Evolutionary conservation across 2,329 filamentous ascomycete genomes (phyloP).

Genomic region (Cytospora chrysosperma): DNA sequence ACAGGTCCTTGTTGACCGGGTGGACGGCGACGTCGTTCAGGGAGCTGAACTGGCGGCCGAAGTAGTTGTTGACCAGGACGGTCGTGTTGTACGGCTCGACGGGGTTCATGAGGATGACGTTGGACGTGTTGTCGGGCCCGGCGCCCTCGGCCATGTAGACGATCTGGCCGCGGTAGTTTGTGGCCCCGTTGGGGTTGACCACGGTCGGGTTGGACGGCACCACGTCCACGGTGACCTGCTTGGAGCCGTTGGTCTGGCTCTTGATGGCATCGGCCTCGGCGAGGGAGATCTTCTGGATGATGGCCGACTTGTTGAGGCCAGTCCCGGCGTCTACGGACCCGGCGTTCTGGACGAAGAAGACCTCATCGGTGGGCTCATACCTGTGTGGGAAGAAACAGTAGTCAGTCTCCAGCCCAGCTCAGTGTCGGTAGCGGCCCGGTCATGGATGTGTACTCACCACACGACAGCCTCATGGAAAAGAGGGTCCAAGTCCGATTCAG

Average conservation of each 20-base stretch:
- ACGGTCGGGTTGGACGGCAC: constrained; percentile 44
- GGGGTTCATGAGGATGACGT: constrained; percentile 45
- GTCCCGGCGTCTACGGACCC: constrained; percentile 48
- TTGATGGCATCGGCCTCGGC: constrained; percentile 42
- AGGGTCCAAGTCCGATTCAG: constrained; percentile 43
- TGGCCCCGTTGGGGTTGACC: constrained; percentile 52
- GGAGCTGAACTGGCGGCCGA: constrained; percentile 59
- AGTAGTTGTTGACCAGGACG: constrained; percentile 57
- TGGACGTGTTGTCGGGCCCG: constrained; percentile 41
- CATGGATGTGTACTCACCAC: constrained; percentile 38
- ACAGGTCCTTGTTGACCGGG: constrained; percentile 55
- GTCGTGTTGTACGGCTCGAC: constrained; percentile 50
- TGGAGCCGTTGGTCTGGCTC: constrained; percentile 37
- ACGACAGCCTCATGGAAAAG: constrained; percentile 57
- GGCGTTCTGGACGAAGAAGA: constrained; percentile 56
- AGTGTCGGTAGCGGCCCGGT: too few relatives aligned
- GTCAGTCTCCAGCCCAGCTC: not conserved
- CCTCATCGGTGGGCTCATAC: constrained; percentile 47
- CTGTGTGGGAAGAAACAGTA: constrained; percentile 29
- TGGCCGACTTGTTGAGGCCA: constrained; percentile 49
- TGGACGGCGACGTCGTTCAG: constrained; percentile 58
- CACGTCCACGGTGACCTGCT: constrained; percentile 41
- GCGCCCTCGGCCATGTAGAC: constrained; percentile 52
- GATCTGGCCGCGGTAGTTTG: constrained; percentile 50
- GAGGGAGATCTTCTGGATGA: constrained; percentile 51